These are phyloP conservation scores for Termitomyces sp. DNA, from an alignment of 768 basidiomycete species.

Conservation along the genomic window DNA sequence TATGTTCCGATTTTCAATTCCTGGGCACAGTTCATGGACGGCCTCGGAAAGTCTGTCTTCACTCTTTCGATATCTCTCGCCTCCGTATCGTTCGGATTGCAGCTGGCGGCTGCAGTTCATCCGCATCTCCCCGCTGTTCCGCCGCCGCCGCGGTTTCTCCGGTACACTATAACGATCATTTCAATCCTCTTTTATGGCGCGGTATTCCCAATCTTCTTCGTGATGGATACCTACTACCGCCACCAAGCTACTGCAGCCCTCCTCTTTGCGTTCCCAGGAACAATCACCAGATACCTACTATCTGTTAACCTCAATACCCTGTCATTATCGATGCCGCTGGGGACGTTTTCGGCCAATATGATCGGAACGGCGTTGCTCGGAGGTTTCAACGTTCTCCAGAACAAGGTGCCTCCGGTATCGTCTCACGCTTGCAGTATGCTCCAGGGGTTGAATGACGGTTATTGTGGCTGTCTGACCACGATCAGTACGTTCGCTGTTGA, in stretches of 20 bases:
- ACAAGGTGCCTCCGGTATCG: slow-evolving; percentile 36
- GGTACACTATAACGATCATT: slow-evolving; percentile 50
- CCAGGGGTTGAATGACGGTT: slow-evolving; percentile 86
- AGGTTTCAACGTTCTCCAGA: slow-evolving; percentile 69
- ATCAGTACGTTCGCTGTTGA: slow-evolving; percentile 93
- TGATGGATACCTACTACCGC: slow-evolving; percentile 65
- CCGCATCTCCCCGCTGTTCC: slow-evolving; percentile 41
- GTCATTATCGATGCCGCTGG: slow-evolving; percentile 63
- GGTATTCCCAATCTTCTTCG: slow-evolving; percentile 76
- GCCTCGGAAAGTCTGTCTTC: slow-evolving; percentile 73
- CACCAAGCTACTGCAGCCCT: slow-evolving; percentile 84
- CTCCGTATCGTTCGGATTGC: slow-evolving; percentile 74
- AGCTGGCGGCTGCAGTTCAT: slow-evolving; percentile 46
- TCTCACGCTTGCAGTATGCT: slow-evolving; percentile 65
- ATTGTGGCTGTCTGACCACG: slow-evolving; percentile 93
- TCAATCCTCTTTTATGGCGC: slow-evolving; percentile 71
- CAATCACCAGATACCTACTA: slow-evolving; percentile 79
- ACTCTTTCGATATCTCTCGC: slow-evolving; percentile 77
- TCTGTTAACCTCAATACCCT: slow-evolving; percentile 70
- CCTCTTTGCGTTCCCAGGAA: slow-evolving; percentile 86
- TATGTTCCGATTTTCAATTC: slow-evolving; percentile 1
- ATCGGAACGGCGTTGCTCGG: slow-evolving; percentile 84
- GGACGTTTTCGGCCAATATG: slow-evolving; percentile 76
- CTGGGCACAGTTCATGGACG: slow-evolving; percentile 74
- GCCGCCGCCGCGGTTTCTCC: slow-evolving; percentile 43